A percentile compares a stretch with the other conserved stretches of the same genome.
Evolutionary conservation across 2,329 filamentous ascomycete genomes (phyloP).

Genomic region (Ilyonectria mors-panacis): DNA sequence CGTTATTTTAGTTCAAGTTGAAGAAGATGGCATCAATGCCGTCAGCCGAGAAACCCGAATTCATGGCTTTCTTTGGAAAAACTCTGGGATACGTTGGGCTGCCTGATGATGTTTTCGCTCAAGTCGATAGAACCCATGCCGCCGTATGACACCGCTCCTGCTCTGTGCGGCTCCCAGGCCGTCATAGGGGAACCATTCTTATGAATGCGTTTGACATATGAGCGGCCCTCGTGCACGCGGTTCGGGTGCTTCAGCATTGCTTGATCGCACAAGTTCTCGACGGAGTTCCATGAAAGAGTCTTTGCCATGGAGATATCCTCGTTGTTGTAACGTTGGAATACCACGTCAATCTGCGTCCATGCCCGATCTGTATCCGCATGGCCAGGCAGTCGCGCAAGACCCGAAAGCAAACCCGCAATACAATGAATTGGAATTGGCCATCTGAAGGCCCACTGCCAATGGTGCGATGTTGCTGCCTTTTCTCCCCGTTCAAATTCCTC

Average conservation of each 20-base stretch:
- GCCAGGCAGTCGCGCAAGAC: constrained; percentile 28
- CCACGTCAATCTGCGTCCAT: constrained; percentile 33
- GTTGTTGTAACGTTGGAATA: constrained; percentile 35
- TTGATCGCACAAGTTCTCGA: constrained; percentile 34
- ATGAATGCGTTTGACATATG: constrained; percentile 29
- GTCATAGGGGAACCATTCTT: background rate
- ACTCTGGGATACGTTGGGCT: constrained; percentile 16
- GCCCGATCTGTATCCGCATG: constrained; percentile 35
- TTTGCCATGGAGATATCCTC: constrained; percentile 34
- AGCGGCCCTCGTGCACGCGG: constrained; percentile 24
- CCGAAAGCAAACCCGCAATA: constrained; percentile 26
- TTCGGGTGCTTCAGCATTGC: constrained; percentile 28
- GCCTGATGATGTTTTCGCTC: constrained; percentile 13
- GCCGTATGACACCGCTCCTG: constrained; percentile 5
- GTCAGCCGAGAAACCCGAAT: constrained; percentile 17
- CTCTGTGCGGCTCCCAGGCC: background rate
- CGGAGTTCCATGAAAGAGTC: constrained; percentile 28
- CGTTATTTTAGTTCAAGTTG: background rate
- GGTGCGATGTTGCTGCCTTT: constrained; percentile 20
- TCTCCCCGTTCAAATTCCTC: constrained; percentile 32
- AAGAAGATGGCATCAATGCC: constrained; percentile 33
- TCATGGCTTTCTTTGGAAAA: constrained; percentile 14
- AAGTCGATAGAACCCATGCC: constrained; percentile 19
- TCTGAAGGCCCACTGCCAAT: constrained; percentile 36
- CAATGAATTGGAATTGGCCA: constrained; percentile 36